phyloP scores from a whole-genome alignment of 2,329 filamentous ascomycete species.

The Exserohilum rostratum region DNA sequence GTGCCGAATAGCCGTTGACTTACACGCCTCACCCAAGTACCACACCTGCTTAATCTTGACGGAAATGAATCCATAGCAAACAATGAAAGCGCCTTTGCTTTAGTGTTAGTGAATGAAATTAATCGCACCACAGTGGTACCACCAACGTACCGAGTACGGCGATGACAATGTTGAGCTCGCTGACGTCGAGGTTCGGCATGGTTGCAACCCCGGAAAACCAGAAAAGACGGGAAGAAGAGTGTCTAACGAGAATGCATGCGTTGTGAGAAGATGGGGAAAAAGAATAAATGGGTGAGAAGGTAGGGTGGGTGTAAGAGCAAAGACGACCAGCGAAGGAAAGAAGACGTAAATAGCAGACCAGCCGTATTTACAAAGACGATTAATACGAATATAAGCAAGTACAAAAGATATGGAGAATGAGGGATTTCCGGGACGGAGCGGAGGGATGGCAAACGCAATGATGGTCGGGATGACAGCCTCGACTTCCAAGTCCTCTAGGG shows the following conservation, averaged over 20 bases:
- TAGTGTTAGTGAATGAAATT: neutral
- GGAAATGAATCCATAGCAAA: conserved; percentile 59
- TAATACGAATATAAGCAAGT: conserved; percentile 9
- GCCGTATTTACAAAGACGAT: conserved; percentile 10
- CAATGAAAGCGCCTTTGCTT: conserved; percentile 53
- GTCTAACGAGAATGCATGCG: conserved; percentile 2
- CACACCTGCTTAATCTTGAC: conserved; percentile 60
- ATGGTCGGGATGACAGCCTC: conserved; percentile 6
- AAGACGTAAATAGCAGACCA: conserved; percentile 10
- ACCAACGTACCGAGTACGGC: conserved; percentile 51
- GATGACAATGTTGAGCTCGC: conserved; percentile 61
- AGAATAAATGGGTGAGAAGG: neutral
- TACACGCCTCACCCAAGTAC: conserved; percentile 60
- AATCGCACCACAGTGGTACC: too few relatives aligned
- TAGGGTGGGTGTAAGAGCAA: neutral
- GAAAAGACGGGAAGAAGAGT: neutral
- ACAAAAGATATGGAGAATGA: conserved; percentile 8
- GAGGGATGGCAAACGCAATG: conserved; percentile 5
- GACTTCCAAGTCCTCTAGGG: conserved; percentile 4
- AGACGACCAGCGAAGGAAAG: neutral
- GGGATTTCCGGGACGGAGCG: conserved; percentile 5
- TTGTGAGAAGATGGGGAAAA: neutral
- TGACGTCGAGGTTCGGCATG: conserved; percentile 58
- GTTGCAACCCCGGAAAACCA: neutral
- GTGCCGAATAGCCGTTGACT: conserved; percentile 43